Conservation (phyloP, 345 rosid species). For the Moringa oleifera region DNA sequence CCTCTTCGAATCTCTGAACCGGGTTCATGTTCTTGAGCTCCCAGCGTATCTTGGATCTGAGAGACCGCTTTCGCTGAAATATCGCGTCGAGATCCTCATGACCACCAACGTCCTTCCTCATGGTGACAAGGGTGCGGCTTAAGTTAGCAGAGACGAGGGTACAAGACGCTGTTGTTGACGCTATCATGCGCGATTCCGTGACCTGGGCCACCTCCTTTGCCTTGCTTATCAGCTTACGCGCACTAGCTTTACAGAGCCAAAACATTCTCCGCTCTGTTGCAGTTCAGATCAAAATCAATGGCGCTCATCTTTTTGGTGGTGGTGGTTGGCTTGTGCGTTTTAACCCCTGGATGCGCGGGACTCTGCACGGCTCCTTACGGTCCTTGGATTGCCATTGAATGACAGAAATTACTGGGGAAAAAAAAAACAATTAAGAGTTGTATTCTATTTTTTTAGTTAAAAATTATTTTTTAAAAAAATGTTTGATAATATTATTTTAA, state of each 20-base stretch:
- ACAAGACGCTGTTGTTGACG: not conserved
- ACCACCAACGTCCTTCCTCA: not conserved
- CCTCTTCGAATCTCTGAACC: conserved; percentile 48
- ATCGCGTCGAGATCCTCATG: conserved; percentile 27
- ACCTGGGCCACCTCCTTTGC: not conserved
- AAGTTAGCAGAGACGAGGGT: not conserved
- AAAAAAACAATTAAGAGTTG: no score
- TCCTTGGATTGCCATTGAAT: no score
- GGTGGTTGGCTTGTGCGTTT: no score
- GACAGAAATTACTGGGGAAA: no score
- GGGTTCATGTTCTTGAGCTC: conserved; percentile 58
- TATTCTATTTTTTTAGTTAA: no score
- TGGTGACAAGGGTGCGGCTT: not conserved
- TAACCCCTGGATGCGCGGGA: no score
- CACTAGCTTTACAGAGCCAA: not conserved
- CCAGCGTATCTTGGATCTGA: conserved; percentile 51
- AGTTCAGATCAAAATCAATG: not conserved
- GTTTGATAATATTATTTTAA: no score
- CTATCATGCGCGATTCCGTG: not conserved
- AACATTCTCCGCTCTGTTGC: not conserved
- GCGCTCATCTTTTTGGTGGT: not conserved
- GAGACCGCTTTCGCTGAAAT: conserved; percentile 45
- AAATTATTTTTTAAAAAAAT: no score
- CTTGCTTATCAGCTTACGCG: not conserved
- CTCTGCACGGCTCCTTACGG: no score